phyloP scores from a whole-genome alignment of 768 basidiomycete genomes.

The Ramaria sp. region DNA sequence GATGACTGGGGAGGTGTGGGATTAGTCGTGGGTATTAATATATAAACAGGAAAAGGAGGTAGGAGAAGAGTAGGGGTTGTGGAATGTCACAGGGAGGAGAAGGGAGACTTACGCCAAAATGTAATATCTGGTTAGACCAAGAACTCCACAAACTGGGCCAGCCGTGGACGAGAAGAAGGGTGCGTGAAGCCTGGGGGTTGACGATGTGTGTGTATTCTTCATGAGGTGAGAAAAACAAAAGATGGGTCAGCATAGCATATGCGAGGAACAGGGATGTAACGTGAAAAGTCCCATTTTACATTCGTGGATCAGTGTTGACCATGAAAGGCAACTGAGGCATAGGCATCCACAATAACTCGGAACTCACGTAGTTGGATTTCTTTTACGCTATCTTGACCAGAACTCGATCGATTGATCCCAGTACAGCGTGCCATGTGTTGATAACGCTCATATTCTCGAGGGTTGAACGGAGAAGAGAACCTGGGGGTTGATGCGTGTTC shows the following conservation, averaged over 20 bases:
- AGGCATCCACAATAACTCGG: too few relatives aligned
- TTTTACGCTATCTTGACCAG: neutral
- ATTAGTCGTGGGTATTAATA: too few relatives aligned
- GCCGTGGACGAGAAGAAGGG: slow-evolving; percentile 62
- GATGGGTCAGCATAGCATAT: neutral
- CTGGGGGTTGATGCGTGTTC: neutral
- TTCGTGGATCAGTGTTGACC: neutral
- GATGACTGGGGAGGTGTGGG: slow-evolving; percentile 28
- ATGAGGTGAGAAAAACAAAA: too few relatives aligned
- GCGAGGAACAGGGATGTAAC: neutral
- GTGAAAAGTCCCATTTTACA: neutral
- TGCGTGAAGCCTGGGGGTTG: slow-evolving; percentile 38
- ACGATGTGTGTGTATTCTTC: slow-evolving; percentile 16
- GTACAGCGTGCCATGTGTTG: neutral
- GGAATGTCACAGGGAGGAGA: neutral
- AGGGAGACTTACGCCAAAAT: slow-evolving; percentile 37
- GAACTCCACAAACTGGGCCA: slow-evolving; percentile 72
- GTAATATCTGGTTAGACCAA: slow-evolving; percentile 61
- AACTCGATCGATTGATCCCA: neutral
- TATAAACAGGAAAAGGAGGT: too few relatives aligned
- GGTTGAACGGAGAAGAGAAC: neutral
- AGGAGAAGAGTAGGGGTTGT: too few relatives aligned
- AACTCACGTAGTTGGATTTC: slow-evolving; percentile 1
- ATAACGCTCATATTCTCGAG: neutral
- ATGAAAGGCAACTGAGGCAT: too few relatives aligned